A percentile compares a stretch with the other conserved stretches of the same genome.
Evolutionary conservation across 108 stramenopile species (phyloP).

Genomic region (Conticribra guillardii): DNA sequence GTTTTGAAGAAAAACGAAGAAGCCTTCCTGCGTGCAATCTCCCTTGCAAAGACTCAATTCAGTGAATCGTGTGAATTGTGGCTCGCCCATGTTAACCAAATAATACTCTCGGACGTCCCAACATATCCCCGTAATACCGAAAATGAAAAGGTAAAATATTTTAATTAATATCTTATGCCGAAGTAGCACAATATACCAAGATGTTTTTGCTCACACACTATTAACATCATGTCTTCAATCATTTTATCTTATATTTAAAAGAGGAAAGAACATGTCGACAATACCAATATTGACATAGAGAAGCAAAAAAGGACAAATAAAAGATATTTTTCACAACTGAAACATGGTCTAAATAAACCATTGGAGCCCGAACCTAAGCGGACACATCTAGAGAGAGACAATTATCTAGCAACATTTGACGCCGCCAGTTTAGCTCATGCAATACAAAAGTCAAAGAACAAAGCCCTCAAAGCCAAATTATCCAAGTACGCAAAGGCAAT

Average conservation of each 20-base stretch:
- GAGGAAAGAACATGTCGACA: too few relatives aligned
- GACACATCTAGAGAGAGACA: neutral
- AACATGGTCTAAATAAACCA: too few relatives aligned
- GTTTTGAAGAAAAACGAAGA: conserved; percentile 32
- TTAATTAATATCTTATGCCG: neutral
- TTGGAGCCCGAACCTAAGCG: neutral
- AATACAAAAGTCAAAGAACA: neutral
- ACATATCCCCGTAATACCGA: neutral
- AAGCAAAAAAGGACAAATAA: too few relatives aligned
- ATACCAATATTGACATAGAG: too few relatives aligned
- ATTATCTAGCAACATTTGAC: neutral
- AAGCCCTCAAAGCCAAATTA: neutral
- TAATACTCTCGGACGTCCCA: conserved; percentile 10
- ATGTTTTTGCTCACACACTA: too few relatives aligned
- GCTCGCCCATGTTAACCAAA: conserved; percentile 16
- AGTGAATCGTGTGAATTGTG: conserved; percentile 17
- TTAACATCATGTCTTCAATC: too few relatives aligned
- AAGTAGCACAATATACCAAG: too few relatives aligned
- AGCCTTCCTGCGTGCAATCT: conserved; percentile 32
- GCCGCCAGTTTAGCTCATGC: neutral
- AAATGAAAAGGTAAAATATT: conserved; percentile 5
- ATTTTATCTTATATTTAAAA: too few relatives aligned
- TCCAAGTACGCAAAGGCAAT: neutral
- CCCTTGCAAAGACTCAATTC: conserved; percentile 25
- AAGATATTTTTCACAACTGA: too few relatives aligned